Base-by-base conservation (phyloP, 805 yeast species). In the Starmerella vitae region DNA sequence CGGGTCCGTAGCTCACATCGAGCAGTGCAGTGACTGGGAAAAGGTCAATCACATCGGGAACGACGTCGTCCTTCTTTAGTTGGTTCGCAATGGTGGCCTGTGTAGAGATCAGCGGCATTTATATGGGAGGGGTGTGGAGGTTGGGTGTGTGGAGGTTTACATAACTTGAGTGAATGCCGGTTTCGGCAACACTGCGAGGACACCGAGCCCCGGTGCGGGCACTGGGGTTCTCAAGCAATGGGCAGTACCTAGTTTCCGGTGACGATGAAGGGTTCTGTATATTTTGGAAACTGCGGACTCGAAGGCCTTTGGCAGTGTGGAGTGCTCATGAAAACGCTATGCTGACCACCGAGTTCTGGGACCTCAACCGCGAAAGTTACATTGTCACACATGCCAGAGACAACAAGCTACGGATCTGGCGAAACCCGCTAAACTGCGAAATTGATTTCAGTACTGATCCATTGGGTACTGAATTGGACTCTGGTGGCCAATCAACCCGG, bases 311-410 rank as follows among this genome's bases (percentile, higher is more conserved):
- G 1, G 66, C 65, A 0, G 59, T 66, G 1, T 77, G 83, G 76
- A 59, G 64, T 44, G 80, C 74, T 0, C 93, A 83, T 53, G 59
- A 55, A 5, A 63, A 63, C 14, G 59, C 64, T 7, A 53, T 81
- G 1, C 49, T 79, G 19, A 64, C 77, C 1, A 52, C 78, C 2
- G 56, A 60, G 39, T 75, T 70, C 49, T 36, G 38, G 34, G 33
- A 34, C 3, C 7, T 10, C 5, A 7, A 9, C 15, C 26, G 20
- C 15, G 38, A 49, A 4, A 60, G 57, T 26, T 50, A 58, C 18
- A 41, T 78, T 0, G 42, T 76, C 18, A 74, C 80, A 2, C 91
- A 81, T 53, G 78, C 78, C 0, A 64, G 81, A 40, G 93, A 81
- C 55, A 72, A 78, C 19, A 64, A 56, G 42, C 42, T 62, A 35